Conservation (phyloP, 116 monocot genomes). For the Iris pallida region DNA sequence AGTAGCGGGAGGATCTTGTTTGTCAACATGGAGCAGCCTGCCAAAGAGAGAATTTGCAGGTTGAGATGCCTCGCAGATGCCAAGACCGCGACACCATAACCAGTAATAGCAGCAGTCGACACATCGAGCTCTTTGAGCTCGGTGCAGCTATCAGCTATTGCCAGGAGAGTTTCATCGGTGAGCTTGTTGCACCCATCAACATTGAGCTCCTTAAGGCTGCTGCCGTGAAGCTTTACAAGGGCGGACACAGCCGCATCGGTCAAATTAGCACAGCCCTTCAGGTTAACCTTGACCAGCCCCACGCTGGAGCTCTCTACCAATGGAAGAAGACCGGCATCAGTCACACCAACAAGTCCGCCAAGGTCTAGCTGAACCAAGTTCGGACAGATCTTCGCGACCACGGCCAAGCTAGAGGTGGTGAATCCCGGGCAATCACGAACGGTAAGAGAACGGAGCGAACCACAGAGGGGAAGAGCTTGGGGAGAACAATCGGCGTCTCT, state of each 20-base stretch:
- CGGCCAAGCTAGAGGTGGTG: slow-evolving; percentile 50
- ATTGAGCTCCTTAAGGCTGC: slow-evolving; percentile 47
- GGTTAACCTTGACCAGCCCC: slow-evolving; percentile 49
- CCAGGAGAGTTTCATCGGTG: slow-evolving; percentile 50
- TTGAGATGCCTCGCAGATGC: slow-evolving; percentile 52
- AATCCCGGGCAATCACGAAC: slow-evolving; percentile 63
- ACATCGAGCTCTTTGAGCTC: slow-evolving; percentile 70
- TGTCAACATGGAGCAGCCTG: slow-evolving; percentile 53
- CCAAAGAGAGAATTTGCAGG: slow-evolving; percentile 43
- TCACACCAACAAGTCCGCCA: slow-evolving; percentile 48
- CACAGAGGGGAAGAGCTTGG: slow-evolving; percentile 26
- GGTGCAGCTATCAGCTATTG: slow-evolving; percentile 43
- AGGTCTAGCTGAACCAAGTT: slow-evolving; percentile 52
- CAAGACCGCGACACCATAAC: slow-evolving; percentile 62
- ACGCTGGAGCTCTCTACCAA: slow-evolving; percentile 36
- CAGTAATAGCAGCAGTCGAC: slow-evolving; percentile 52
- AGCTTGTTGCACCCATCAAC: slow-evolving; percentile 67
- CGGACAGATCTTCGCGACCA: slow-evolving; percentile 50
- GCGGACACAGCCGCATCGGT: slow-evolving; percentile 41
- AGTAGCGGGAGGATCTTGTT: slow-evolving; percentile 33
- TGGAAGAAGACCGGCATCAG: slow-evolving; percentile 49
- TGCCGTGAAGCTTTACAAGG: slow-evolving; percentile 53
- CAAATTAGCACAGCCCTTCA: slow-evolving; percentile 53
- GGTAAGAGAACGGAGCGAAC: slow-evolving; percentile 43
- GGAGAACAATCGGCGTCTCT: slow-evolving; percentile 25